Conservation (phyloP, 305 asterid genomes). For the Fraxinus baroniana region DNA sequence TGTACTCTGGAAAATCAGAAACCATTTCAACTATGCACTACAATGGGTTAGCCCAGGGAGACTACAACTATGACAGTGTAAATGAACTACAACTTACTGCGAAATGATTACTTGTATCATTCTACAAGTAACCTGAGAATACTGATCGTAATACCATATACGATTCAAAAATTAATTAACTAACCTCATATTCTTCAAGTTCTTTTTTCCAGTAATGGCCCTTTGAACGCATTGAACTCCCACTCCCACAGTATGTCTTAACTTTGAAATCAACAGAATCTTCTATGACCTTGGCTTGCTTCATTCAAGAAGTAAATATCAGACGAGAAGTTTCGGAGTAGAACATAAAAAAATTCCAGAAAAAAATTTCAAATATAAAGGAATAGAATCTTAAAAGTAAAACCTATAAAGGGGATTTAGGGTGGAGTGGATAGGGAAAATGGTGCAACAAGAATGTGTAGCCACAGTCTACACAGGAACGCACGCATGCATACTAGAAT, state of each 20-base stretch:
- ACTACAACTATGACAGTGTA: background rate
- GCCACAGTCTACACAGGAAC: conserved; percentile 6
- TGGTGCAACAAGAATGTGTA: background rate
- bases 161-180: conserved; percentile 32
- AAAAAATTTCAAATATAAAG: background rate
- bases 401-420: background rate
- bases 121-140: conserved; percentile 20
- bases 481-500: background rate
- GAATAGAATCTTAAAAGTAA: conserved; percentile 1
- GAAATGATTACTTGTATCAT: background rate
- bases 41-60: background rate
- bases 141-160: background rate
- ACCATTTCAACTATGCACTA: background rate
- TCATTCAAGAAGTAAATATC: conserved; percentile 29
- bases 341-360: conserved; percentile 14
- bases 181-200: conserved; percentile 81
- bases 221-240: conserved; percentile 53
- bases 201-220: conserved; percentile 71
- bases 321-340: conserved; percentile 8
- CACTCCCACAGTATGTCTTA: conserved; percentile 46
- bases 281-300: conserved; percentile 95
- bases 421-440: background rate
- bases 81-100: background rate
- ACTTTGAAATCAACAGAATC: conserved; percentile 70
- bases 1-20: conserved; percentile 7